Evolutionary conservation across 441 rosid genomes (phyloP).

Genomic region (Geranium incanum): DNA sequence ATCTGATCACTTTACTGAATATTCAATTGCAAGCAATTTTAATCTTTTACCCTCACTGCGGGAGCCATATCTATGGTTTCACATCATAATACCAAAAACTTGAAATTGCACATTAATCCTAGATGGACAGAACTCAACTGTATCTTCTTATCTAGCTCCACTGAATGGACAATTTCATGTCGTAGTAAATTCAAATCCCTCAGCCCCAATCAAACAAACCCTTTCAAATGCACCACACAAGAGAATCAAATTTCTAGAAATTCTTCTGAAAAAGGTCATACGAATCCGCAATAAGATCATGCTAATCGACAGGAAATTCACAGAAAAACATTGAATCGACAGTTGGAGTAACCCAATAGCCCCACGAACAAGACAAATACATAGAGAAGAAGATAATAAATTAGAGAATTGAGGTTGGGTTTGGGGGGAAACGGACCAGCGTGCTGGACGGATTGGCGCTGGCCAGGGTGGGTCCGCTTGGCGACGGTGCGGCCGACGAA

Average conservation of each 20-base stretch:
- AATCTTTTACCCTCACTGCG: background rate
- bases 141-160: background rate
- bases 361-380: background rate
- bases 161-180: background rate
- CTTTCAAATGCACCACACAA: background rate
- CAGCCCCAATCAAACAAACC: background rate
- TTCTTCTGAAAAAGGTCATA: background rate
- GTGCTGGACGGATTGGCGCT: constrained; percentile 89
- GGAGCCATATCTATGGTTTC: too few species aligned
- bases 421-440: constrained; percentile 44
- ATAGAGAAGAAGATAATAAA: background rate
- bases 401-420: background rate
- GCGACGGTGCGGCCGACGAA: constrained; percentile 90
- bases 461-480: constrained; percentile 64
- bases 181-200: background rate
- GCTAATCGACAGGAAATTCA: too few species aligned
- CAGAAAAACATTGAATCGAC: too few species aligned
- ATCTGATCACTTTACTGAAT: background rate
- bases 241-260: too few species aligned
- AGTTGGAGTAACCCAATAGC: background rate
- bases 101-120: too few species aligned
- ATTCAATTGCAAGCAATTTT: background rate
- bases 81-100: too few species aligned
- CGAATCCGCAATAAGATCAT: background rate
- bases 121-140: too few species aligned